Base-by-base conservation (phyloP, 2,329 filamentous ascomycete species). In the Pseudocercospora eumusae region DNA sequence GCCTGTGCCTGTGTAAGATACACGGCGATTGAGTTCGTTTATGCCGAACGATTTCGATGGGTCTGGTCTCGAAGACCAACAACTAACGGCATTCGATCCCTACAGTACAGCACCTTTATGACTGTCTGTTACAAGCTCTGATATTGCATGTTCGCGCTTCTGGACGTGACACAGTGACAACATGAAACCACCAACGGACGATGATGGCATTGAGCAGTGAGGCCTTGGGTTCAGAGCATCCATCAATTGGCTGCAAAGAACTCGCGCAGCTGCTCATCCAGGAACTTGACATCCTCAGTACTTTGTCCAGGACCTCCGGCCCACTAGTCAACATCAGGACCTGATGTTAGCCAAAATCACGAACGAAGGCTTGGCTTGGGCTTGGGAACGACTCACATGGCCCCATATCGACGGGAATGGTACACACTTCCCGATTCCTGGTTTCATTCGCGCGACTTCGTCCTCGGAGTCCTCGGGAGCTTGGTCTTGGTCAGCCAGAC, bases 381-480 rank as follows among this genome's bases (percentile, higher is more conserved):
- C n/a, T n/a, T 40, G 36, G 13, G 13, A n/a, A 40, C 4, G 44
- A 23, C 44, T 47, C 23, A 47, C 44, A 52, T 52, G 47, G 47
- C 47, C 47, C 87, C 61, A 89, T 36, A 88, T 84, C 1, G 80
- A 84, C 3, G 64, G 64, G 44, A 71, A 69, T 2, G 61, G 31
- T 11, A 77, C 75, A 62, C 87, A 73, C 55, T 80, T 79, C 1
- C 85, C 86, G 23, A 88, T 74, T 0, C 84, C 85, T 1, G 82
- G 77, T 28, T 75, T 79, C 86, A 88, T 88, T 62, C 81, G 83
- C 53, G 73, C 73, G 23, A 93, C 87, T 70, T 95, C 91, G 60
- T 88, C 86, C 69, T 89, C 84, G 0, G 88, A 92, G 67, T 93
- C 91, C 69, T 93, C 90, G 0, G 89, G 89, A 47, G 56, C 85